Percentiles rank a stretch among this genome's conserved stretches.
Evolutionary conservation across 2,329 filamentous ascomycete species (phyloP).

Genomic region (Neopestalotiopsis sp.): DNA sequence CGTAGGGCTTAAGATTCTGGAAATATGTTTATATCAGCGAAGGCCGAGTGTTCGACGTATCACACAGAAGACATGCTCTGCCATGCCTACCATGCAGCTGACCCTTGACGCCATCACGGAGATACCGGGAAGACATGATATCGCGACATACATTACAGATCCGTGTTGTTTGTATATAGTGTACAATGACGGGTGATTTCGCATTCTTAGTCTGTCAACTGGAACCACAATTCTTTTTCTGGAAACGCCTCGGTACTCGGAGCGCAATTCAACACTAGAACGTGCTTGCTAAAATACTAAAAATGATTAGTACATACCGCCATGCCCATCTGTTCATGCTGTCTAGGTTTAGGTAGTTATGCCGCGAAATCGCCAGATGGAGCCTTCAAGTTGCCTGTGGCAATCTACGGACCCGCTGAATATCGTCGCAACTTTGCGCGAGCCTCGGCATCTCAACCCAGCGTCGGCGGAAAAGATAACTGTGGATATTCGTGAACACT

Average conservation of each 20-base stretch:
- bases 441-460: slow-evolving; percentile 13
- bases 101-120: background rate
- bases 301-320: background rate
- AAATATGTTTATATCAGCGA: no score
- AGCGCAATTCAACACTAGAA: background rate
- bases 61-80: no score
- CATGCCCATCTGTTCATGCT: background rate
- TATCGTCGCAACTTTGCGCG: background rate
- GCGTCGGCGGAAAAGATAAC: slow-evolving; percentile 1
- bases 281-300: background rate
- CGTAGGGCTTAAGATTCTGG: background rate
- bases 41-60: no score
- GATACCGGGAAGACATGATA: background rate
- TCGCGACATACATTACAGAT: no score
- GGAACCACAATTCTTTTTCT: background rate
- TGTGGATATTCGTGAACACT: slow-evolving; percentile 8
- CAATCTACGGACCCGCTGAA: slow-evolving; percentile 14
- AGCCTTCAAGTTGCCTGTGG: slow-evolving; percentile 1
- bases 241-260: background rate
- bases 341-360: background rate
- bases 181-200: background rate
- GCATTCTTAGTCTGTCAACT: background rate
- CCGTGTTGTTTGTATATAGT: no score
- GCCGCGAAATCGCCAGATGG: slow-evolving; percentile 12
- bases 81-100: background rate